These are phyloP conservation scores for Sarcodon sp. DNA, from an alignment of 768 basidiomycete genomes.

Conservation along the genomic window DNA sequence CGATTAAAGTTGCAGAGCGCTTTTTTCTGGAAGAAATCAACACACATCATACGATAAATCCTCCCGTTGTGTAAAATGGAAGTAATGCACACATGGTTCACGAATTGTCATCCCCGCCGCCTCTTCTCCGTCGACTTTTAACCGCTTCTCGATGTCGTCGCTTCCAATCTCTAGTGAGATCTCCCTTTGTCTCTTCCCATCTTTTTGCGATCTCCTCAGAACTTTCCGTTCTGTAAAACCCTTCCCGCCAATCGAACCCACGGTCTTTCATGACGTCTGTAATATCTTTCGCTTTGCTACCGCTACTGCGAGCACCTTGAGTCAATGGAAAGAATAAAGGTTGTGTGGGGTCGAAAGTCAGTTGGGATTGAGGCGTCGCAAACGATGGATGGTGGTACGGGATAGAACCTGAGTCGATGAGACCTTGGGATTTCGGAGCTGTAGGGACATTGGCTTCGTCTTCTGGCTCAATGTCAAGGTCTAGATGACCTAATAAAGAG, in stretches of 20 bases:
- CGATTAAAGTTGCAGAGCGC: too few relatives aligned
- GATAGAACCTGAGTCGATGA: slow-evolving; percentile 3
- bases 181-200: slow-evolving; percentile 61
- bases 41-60: too few relatives aligned
- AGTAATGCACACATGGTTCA: too few relatives aligned
- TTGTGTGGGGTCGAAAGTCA: slow-evolving; percentile 36
- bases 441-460: slow-evolving; percentile 30
- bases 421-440: slow-evolving; percentile 7
- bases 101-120: slow-evolving; percentile 23
- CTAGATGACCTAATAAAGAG: slow-evolving; percentile 64
- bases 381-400: background rate
- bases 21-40: too few relatives aligned
- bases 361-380: slow-evolving; percentile 4
- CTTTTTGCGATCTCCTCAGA: slow-evolving; percentile 48
- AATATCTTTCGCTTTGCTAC: slow-evolving; percentile 27
- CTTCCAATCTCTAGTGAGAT: slow-evolving; percentile 70
- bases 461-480: slow-evolving; percentile 61
- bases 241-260: slow-evolving; percentile 35
- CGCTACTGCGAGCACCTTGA: slow-evolving; percentile 6
- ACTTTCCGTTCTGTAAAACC: slow-evolving; percentile 36
- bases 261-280: slow-evolving; percentile 35
- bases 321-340: slow-evolving; percentile 54
- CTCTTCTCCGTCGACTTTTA: slow-evolving; percentile 45
- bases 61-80: too few relatives aligned
- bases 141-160: slow-evolving; percentile 63